These are phyloP conservation scores for Phyllachora maydis DNA, from an alignment of 2,329 filamentous ascomycete genomes.

Conservation along the genomic window DNA sequence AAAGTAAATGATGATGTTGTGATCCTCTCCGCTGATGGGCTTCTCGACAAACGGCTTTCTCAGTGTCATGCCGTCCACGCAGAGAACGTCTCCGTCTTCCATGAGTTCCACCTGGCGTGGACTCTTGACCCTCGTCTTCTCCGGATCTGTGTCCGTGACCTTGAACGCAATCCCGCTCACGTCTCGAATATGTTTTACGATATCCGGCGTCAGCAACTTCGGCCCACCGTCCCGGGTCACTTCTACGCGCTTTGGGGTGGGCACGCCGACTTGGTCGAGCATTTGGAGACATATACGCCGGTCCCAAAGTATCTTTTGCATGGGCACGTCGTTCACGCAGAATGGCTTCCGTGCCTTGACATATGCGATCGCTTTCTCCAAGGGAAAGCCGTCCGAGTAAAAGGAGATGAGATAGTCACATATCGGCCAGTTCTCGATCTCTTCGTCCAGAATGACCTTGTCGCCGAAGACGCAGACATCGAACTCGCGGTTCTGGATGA, in stretches of 20 bases:
- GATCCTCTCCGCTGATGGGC: conserved; percentile 92
- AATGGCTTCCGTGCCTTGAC: conserved; percentile 85
- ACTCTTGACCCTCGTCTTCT: conserved; percentile 23
- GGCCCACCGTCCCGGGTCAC: conserved; percentile 89
- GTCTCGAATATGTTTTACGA: conserved; percentile 61
- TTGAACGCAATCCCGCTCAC: conserved; percentile 60
- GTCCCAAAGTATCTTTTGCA: conserved; percentile 97
- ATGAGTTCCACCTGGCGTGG: conserved; percentile 60
- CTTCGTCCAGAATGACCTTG: conserved; percentile 95
- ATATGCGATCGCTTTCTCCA: conserved; percentile 95
- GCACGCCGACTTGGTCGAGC: conserved; percentile 73
- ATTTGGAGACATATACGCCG: conserved; percentile 74
- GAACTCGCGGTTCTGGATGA: conserved; percentile 82
- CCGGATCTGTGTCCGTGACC: conserved; percentile 44
- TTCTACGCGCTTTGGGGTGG: conserved; percentile 73
- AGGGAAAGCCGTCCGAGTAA: conserved; percentile 90
- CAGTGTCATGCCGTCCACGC: conserved; percentile 65
- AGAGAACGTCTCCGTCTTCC: conserved; percentile 75
- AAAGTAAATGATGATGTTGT: conserved; percentile 98
- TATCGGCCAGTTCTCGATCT: conserved; percentile 87
- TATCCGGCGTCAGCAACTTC: conserved; percentile 52
- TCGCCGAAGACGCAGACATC: conserved; percentile 96
- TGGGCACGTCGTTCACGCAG: conserved; percentile 90
- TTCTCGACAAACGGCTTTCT: conserved; percentile 97
- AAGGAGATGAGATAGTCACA: conserved; percentile 96